Evolutionary conservation across 108 stramenopile species (phyloP).

Genomic region (Cyclotella baltica): DNA sequence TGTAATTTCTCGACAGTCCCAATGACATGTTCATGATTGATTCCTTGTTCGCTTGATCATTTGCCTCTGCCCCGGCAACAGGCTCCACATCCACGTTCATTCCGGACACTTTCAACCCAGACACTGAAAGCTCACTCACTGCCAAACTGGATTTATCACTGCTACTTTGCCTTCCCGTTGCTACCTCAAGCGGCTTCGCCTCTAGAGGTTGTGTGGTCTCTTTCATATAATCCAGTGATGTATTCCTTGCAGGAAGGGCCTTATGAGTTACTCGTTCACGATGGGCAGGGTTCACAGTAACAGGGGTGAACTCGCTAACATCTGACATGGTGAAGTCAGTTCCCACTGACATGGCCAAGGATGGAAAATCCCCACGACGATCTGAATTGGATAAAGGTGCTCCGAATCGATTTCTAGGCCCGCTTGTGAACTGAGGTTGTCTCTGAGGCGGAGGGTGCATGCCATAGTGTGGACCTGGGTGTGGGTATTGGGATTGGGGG

Average conservation of each 20-base stretch:
- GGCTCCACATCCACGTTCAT: not conserved
- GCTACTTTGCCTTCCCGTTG: constrained; percentile 20
- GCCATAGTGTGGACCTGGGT: not conserved
- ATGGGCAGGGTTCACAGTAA: not conserved
- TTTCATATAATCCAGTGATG: constrained; percentile 10
- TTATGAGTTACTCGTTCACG: not conserved
- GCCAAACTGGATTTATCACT: constrained; percentile 29
- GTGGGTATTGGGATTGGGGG: constrained; percentile 26
- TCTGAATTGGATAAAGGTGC: constrained; percentile 2
- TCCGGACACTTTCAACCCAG: constrained; percentile 23
- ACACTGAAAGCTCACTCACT: constrained; percentile 36
- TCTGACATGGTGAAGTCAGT: constrained; percentile 52
- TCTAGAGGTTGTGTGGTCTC: constrained; percentile 5
- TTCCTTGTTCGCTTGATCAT: not conserved
- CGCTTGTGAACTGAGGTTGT: constrained; percentile 19
- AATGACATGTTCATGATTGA: constrained; percentile 15
- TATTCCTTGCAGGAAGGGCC: not conserved
- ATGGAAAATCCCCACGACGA: constrained; percentile 35
- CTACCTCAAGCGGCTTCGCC: not conserved
- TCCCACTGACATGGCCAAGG: constrained; percentile 27
- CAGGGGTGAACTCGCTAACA: constrained; percentile 30
- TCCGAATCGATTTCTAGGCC: constrained; percentile 5
- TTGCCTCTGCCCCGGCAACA: not conserved
- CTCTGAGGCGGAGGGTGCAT: constrained; percentile 11
- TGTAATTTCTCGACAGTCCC: constrained; percentile 29